Conservation (phyloP, 345 rosid genomes). For the Syzygium grande region DNA sequence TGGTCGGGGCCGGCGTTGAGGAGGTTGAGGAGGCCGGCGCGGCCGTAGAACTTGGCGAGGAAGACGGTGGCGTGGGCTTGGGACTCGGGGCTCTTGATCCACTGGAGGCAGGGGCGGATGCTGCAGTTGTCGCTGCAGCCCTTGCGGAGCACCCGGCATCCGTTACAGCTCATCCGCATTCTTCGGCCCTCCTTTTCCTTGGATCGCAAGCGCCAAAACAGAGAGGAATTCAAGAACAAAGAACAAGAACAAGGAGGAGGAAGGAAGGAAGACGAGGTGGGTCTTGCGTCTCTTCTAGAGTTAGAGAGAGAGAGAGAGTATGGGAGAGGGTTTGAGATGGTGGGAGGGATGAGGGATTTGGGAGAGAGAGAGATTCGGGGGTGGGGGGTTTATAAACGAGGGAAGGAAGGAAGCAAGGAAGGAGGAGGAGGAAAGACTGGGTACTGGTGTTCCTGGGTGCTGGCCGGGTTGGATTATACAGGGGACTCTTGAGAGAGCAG, state of each 20-base stretch:
- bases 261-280: neutral
- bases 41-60: conserved; percentile 94
- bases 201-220: neutral
- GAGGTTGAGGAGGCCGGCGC: conserved; percentile 95
- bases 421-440: neutral
- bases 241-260: neutral
- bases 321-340: too few relatives aligned
- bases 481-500: neutral
- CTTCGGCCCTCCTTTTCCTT: neutral
- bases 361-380: neutral
- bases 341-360: neutral
- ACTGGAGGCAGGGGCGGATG: conserved; percentile 90
- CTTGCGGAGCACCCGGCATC: conserved; percentile 91
- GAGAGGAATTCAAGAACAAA: neutral
- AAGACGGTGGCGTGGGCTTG: conserved; percentile 97
- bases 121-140: conserved; percentile 90
- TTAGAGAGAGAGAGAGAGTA: neutral
- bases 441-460: neutral
- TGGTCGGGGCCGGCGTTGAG: conserved; percentile 92
- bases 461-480: neutral
- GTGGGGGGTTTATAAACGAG: neutral
- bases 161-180: conserved; percentile 98
- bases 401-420: neutral
- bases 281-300: too few relatives aligned
- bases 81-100: conserved; percentile 87